Evolutionary conservation across 768 basidiomycete genomes (phyloP).

Genomic region (Amanita thiersii): DNA sequence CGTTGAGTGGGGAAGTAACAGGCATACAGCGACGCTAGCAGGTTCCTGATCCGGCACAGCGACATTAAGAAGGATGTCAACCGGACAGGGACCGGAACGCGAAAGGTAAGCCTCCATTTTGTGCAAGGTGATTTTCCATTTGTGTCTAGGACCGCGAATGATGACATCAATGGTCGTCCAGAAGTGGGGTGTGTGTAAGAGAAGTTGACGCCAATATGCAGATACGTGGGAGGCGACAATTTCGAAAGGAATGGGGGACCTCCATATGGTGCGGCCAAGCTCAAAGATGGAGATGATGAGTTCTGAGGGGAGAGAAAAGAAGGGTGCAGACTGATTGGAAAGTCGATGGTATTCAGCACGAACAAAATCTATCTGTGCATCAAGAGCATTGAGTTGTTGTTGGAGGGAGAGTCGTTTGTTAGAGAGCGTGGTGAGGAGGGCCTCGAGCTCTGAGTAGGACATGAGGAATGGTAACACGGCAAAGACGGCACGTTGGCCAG

Average conservation of each 20-base stretch:
- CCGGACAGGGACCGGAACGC: conserved; percentile 27
- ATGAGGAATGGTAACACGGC: conserved; percentile 1
- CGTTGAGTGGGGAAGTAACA: conserved; percentile 24
- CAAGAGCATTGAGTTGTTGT: conserved; percentile 24
- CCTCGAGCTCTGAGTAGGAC: not conserved
- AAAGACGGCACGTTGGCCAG: not conserved
- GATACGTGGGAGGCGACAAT: conserved; percentile 38
- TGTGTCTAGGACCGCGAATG: conserved; percentile 16
- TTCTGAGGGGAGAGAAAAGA: conserved; percentile 32
- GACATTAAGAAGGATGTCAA: conserved; percentile 27
- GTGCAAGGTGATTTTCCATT: conserved; percentile 13
- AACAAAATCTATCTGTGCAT: conserved; percentile 21
- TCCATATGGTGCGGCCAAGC: conserved; percentile 8
- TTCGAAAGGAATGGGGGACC: conserved; percentile 19
- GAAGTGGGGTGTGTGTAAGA: conserved; percentile 29
- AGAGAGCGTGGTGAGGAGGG: conserved; percentile 15
- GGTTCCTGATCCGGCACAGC: conserved; percentile 15
- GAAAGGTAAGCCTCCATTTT: conserved; percentile 27
- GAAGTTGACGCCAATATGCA: conserved; percentile 32
- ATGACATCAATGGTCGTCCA: conserved; percentile 34
- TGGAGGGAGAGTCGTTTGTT: conserved; percentile 21
- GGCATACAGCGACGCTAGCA: conserved; percentile 16
- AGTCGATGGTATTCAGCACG: conserved; percentile 24
- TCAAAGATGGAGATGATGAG: conserved; percentile 30
- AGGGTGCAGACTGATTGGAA: conserved; percentile 23